Base-by-base conservation (phyloP, 441 rosid species). In the Biscutella auriculata region DNA sequence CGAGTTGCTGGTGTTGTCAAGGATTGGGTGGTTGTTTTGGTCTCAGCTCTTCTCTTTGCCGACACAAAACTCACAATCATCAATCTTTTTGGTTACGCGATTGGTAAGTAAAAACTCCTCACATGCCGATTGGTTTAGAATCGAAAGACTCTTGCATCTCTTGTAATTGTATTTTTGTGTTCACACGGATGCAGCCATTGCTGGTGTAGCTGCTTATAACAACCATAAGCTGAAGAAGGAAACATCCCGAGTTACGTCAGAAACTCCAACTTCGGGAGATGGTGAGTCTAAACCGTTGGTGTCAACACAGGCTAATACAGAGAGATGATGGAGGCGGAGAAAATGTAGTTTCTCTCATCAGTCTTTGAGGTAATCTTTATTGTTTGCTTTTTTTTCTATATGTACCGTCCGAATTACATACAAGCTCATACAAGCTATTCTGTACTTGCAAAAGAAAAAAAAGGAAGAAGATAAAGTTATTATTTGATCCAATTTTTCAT, bases 1-100 rank as follows among this genome's bases (percentile, higher is more conserved):
- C 85, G 90, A 27, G 95, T 85, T 25, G 90, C 95, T 71, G 95
- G 95, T 46, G 95, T 85, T 66, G 84, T 85, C 69, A 85, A 85
- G 83, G 95, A 85, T 49, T 85, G 95, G 95, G 81, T 85, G 55
- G 87, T 85, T 47, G 90, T 85, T 57, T 71, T 83, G 72, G 64
- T 85, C 40, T 85, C 95, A 46, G 89, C 90, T 33, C 75, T 83
- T 57, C 79, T 85, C 17, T 83, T 85, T 57, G 89, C 87, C 0
- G 95, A 85, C 60, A 83, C 90, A 12, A 82, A 85, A 68, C 81
- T 85, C 55, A 85, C 90, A 21, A 1, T 78, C 43, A 75, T 85
- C 57, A 85, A 85, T 69, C 76, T 83, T 29, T 77, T 78, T 34
- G 90, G 95, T 56, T 85, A 85, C 62, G 91, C 79, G 63, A 82